A percentile compares a stretch with the other conserved stretches of the same genome.
These are phyloP conservation scores for Sparassis latifolia DNA, from an alignment of 1,284 basidiomycete genomes.

Conservation along the genomic window DNA sequence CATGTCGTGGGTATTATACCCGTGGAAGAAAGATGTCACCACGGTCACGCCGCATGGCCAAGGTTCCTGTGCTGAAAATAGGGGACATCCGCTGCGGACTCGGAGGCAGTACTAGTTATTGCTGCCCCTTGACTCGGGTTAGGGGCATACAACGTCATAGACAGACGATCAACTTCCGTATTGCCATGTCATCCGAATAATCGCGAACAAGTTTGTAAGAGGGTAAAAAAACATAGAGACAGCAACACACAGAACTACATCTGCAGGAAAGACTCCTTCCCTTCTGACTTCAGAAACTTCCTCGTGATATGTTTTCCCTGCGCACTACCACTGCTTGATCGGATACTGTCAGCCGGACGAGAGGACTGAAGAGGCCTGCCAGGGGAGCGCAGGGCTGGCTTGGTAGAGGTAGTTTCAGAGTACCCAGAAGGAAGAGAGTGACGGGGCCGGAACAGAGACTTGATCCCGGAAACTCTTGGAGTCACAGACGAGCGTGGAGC, in stretches of 20 bases:
- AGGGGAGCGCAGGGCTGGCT: neutral
- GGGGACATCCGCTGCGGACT: neutral
- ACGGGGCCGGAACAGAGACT: neutral
- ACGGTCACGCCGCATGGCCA: neutral
- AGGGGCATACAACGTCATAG: too few relatives aligned
- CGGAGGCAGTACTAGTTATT: neutral
- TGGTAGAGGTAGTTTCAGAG: neutral
- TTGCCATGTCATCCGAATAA: too few relatives aligned
- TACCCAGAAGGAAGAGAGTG: neutral
- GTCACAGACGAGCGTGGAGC: neutral
- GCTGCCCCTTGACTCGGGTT: neutral
- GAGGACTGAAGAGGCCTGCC: neutral
- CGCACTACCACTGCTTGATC: neutral
- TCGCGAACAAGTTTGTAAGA: too few relatives aligned
- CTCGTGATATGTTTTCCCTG: neutral
- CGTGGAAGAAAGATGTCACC: neutral
- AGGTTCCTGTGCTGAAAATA: neutral
- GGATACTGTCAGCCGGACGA: neutral
- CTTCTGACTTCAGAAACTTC: neutral
- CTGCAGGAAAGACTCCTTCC: neutral
- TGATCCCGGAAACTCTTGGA: neutral
- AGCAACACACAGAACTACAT: neutral
- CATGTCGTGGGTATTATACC: neutral
- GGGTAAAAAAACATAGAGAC: too few relatives aligned
- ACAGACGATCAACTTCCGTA: too few relatives aligned